Conservation (phyloP, 148 eudicot species). For the Tetragonia tetragonoides region DNA sequence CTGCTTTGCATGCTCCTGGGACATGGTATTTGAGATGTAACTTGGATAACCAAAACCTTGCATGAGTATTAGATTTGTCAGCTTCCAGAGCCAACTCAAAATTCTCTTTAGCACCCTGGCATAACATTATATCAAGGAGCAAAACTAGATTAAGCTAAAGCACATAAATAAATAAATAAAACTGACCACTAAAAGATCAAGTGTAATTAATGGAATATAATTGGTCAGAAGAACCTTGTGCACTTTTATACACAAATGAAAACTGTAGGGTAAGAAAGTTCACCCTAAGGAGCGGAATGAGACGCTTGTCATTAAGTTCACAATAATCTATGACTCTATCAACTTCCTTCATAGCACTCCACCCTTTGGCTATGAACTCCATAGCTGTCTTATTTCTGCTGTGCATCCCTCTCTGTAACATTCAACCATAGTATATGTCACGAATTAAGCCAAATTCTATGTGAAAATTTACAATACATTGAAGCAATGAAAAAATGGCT, state of each 20-base stretch:
- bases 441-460: conserved; percentile 9
- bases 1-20: conserved; percentile 82
- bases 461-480: not conserved
- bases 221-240: not conserved
- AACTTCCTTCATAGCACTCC: conserved; percentile 87
- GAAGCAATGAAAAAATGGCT: conserved; percentile 11
- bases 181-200: not conserved
- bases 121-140: conserved; percentile 17
- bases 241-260: not conserved
- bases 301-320: conserved; percentile 73
- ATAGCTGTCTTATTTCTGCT: conserved; percentile 85
- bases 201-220: not conserved
- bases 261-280: not conserved
- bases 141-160: not conserved
- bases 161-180: not conserved
- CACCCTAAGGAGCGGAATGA: conserved; percentile 85
- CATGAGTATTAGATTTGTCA: conserved; percentile 87
- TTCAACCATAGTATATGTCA: conserved; percentile 1
- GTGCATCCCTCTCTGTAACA: conserved; percentile 71
- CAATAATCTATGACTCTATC: conserved; percentile 88
- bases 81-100: conserved; percentile 90
- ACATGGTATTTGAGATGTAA: conserved; percentile 88
- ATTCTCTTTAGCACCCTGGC: conserved; percentile 84
- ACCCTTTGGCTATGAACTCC: conserved; percentile 90
- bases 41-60: conserved; percentile 84